A percentile compares a stretch with the other conserved stretches of the same genome.
Conservation (phyloP, 1,284 basidiomycete species). For the Inonotus hispidus region DNA sequence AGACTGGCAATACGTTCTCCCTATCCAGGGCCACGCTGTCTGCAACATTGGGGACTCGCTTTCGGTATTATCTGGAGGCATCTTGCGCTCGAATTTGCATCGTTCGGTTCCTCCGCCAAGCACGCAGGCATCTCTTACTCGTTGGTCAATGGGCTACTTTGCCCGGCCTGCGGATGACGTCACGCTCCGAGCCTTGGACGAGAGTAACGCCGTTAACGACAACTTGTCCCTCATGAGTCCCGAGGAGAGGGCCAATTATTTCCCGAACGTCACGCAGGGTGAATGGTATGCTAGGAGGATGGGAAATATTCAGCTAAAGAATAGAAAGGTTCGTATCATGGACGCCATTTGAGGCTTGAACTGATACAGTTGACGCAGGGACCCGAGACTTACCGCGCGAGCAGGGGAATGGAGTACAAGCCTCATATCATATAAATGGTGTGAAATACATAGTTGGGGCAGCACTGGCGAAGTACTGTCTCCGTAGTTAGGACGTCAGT, state of each 20-base stretch:
- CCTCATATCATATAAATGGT: conserved; percentile 21
- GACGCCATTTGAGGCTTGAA: background rate
- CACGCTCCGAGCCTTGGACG: conserved; percentile 43
- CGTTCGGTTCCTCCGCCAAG: conserved; percentile 44
- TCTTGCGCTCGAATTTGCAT: conserved; percentile 54
- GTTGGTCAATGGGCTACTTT: conserved; percentile 62
- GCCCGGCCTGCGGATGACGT: conserved; percentile 51
- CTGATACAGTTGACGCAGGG: conserved; percentile 21
- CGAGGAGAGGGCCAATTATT: conserved; percentile 10
- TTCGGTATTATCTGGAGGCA: conserved; percentile 51
- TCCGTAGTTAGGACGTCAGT: background rate
- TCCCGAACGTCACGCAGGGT: conserved; percentile 32
- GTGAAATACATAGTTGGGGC: background rate
- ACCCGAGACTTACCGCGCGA: conserved; percentile 33
- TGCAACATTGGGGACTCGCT: conserved; percentile 61
- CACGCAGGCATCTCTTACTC: conserved; percentile 38
- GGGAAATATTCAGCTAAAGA: conserved; percentile 40
- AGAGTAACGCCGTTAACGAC: conserved; percentile 31
- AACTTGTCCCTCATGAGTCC: background rate
- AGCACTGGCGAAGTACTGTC: no score
- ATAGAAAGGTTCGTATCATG: conserved; percentile 32
- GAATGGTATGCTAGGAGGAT: conserved; percentile 47
- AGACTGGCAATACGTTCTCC: conserved; percentile 65
- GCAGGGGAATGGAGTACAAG: conserved; percentile 32
- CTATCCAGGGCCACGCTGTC: conserved; percentile 52